Conservation (phyloP, 1,284 basidiomycete genomes). For the Malassezia japonica region DNA sequence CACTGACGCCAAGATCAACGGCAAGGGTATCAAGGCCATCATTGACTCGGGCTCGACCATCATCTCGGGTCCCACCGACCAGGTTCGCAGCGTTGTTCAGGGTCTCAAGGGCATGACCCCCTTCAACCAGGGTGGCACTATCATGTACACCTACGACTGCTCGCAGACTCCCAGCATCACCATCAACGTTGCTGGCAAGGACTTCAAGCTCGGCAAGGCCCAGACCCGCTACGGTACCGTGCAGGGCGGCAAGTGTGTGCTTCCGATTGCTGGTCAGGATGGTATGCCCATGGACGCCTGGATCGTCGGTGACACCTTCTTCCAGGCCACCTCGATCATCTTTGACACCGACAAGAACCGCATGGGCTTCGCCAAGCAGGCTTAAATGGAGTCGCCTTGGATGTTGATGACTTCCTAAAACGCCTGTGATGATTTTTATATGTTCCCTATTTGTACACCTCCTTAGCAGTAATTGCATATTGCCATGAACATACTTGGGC, state of each 20-base stretch:
- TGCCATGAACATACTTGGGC: too few species aligned
- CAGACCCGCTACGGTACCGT: conserved; percentile 30
- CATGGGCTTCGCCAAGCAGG: conserved; percentile 50
- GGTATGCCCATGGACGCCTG: conserved; percentile 45
- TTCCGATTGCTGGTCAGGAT: conserved; percentile 42
- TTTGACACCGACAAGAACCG: conserved; percentile 49
- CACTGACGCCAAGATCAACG: conserved; percentile 30
- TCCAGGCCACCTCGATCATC: conserved; percentile 40
- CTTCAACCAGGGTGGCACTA: conserved; percentile 41
- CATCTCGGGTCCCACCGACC: conserved; percentile 49
- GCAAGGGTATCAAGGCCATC: conserved; percentile 50
- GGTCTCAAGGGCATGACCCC: conserved; percentile 51
- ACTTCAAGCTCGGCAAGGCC: conserved; percentile 26
- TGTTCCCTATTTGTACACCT: too few species aligned
- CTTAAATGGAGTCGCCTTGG: too few species aligned
- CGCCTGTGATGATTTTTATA: too few species aligned
- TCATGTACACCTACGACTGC: conserved; percentile 48
- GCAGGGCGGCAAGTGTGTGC: conserved; percentile 33
- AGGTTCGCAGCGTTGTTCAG: conserved; percentile 51
- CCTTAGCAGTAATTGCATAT: too few species aligned
- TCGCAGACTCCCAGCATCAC: conserved; percentile 33
- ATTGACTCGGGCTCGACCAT: conserved; percentile 54
- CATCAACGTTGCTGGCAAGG: conserved; percentile 45
- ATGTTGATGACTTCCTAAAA: too few species aligned
- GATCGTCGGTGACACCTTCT: conserved; percentile 50